Conservation (phyloP, 768 basidiomycete species). For the Hericium rajendrae region DNA sequence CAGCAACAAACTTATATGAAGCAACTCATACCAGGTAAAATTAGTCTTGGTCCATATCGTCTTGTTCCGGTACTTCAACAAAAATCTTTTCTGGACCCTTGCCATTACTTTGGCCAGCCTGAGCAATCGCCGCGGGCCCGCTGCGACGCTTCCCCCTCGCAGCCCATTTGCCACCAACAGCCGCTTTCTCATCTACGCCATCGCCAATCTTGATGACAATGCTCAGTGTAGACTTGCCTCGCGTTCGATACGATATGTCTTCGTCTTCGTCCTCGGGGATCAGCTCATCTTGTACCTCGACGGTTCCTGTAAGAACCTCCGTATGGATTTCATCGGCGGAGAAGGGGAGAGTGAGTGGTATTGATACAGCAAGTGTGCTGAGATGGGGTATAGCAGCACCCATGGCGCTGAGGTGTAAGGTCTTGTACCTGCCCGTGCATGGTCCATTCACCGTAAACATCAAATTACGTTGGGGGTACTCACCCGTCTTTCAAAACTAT, state of each 20-base stretch:
- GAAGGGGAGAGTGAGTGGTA: conserved; percentile 68
- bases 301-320: conserved; percentile 57
- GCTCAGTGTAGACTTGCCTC: conserved; percentile 62
- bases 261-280: conserved; percentile 68
- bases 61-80: background rate
- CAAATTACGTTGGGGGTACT: conserved; percentile 12
- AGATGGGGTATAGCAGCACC: conserved; percentile 86
- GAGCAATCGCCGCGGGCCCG: background rate
- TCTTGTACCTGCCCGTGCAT: conserved; percentile 49
- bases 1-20: background rate
- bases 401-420: conserved; percentile 70
- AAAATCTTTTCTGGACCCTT: background rate
- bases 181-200: conserved; percentile 36
- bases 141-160: conserved; percentile 10
- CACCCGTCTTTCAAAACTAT: conserved; percentile 66
- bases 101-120: background rate
- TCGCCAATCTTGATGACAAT: conserved; percentile 53
- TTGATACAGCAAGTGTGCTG: conserved; percentile 54
- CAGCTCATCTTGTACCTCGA: conserved; percentile 72
- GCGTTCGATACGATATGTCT: conserved; percentile 48
- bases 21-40: background rate
- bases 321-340: conserved; percentile 49
- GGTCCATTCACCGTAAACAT: background rate
- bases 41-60: background rate
- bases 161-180: conserved; percentile 11